Evolutionary conservation across 1,139 yeast genomes (phyloP).

Genomic region (Kurtzmaniella natalensis): DNA sequence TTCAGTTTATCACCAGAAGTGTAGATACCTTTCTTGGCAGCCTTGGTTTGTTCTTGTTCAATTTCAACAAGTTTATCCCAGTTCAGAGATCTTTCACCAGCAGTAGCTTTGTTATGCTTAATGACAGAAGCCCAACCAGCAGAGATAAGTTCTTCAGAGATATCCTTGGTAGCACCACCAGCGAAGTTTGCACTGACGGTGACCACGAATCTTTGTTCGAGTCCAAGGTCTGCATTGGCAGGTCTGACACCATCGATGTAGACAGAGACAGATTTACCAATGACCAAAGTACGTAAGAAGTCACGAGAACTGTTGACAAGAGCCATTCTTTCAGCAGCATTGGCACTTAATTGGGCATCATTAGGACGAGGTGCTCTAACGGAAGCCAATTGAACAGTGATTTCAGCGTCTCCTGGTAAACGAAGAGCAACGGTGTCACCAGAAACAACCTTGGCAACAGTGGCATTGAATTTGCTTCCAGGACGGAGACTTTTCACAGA

Average conservation of each 20-base stretch:
- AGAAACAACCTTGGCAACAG: conserved; percentile 56
- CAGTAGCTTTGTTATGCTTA: conserved; percentile 69
- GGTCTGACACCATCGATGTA: conserved; percentile 64
- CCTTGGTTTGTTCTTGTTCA: conserved; percentile 56
- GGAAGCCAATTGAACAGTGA: conserved; percentile 70
- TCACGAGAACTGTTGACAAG: conserved; percentile 67
- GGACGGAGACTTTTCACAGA: conserved; percentile 26
- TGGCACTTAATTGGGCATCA: conserved; percentile 50
- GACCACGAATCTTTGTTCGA: conserved; percentile 65
- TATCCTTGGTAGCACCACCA: conserved; percentile 41
- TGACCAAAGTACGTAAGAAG: conserved; percentile 60
- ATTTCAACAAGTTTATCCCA: conserved; percentile 78
- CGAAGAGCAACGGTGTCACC: conserved; percentile 64
- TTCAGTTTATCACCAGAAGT: conserved; percentile 44
- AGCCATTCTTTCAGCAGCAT: conserved; percentile 35
- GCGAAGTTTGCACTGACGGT: conserved; percentile 40
- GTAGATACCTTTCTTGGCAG: conserved; percentile 58
- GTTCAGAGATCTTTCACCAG: conserved; percentile 62
- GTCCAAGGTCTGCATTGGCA: conserved; percentile 51
- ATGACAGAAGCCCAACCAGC: conserved; percentile 76
- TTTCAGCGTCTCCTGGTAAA: conserved; percentile 44
- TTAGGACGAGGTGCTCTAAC: conserved; percentile 66
- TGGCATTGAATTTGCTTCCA: conserved; percentile 50
- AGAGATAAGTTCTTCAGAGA: conserved; percentile 58
- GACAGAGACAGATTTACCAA: conserved; percentile 64